A percentile compares a stretch with the other conserved stretches of the same genome.
These are phyloP conservation scores for Trichoderma koningii DNA, from an alignment of 2,329 filamentous ascomycete genomes.

Conservation along the genomic window DNA sequence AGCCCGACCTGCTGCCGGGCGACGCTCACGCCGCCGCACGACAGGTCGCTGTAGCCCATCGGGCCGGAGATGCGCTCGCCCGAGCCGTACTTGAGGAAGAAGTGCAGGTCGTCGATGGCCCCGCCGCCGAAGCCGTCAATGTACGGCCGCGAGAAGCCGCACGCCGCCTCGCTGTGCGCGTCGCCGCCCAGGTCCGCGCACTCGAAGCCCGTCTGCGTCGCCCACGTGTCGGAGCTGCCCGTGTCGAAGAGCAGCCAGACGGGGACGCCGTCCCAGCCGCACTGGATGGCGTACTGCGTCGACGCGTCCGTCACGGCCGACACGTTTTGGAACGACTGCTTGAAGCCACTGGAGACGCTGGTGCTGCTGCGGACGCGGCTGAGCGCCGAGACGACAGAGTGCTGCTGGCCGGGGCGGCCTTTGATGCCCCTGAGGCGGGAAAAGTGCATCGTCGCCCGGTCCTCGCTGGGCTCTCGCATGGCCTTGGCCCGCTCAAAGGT, in stretches of 20 bases:
- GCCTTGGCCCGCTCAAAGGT: slow-evolving; percentile 42
- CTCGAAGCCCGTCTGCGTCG: slow-evolving; percentile 44
- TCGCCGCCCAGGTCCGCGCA: slow-evolving; percentile 45
- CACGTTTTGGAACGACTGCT: slow-evolving; percentile 42
- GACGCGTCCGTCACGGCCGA: slow-evolving; percentile 43
- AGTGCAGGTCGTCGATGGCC: slow-evolving; percentile 46
- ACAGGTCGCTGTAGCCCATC: slow-evolving; percentile 51
- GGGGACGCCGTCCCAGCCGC: slow-evolving; percentile 43
- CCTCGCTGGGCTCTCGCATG: slow-evolving; percentile 33
- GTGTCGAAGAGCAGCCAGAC: slow-evolving; percentile 52
- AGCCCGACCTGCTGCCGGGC: slow-evolving; percentile 51
- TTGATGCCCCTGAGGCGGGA: slow-evolving; percentile 42
- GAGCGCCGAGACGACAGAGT: slow-evolving; percentile 39
- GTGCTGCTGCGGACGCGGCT: slow-evolving; percentile 31
- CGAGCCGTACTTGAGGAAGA: slow-evolving; percentile 51
- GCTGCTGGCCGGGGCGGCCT: slow-evolving; percentile 27
- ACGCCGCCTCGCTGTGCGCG: slow-evolving; percentile 38
- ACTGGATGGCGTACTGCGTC: slow-evolving; percentile 48
- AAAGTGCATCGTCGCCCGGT: slow-evolving; percentile 36
- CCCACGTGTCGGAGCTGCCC: slow-evolving; percentile 56
- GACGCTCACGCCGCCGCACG: slow-evolving; percentile 49
- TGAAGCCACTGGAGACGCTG: slow-evolving; percentile 28
- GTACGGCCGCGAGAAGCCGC: slow-evolving; percentile 46
- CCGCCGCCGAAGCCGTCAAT: slow-evolving; percentile 46
- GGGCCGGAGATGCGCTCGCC: slow-evolving; percentile 51